phyloP scores from a whole-genome alignment of 192 early-diverging fungal genomes.

The Coemansia erecta region DNA sequence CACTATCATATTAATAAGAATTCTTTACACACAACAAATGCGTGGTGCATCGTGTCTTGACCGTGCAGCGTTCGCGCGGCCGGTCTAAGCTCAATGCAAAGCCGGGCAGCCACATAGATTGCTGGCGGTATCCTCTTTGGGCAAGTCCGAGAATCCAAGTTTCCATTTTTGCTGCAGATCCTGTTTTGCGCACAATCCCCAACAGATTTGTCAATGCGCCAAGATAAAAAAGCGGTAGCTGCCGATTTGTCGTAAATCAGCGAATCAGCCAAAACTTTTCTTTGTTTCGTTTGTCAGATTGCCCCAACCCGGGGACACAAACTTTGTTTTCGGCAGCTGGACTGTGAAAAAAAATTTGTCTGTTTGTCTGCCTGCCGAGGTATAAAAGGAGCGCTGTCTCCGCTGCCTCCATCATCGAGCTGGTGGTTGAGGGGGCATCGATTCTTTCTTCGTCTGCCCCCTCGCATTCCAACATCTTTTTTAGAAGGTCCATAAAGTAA shows the following conservation, averaged over 20 bases:
- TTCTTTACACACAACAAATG: not conserved
- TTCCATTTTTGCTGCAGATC: not conserved
- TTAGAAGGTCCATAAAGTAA: not conserved
- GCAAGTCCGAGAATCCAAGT: not conserved
- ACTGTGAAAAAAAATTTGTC: not conserved
- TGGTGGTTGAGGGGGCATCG: constrained; percentile 39
- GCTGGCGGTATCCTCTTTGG: too few relatives aligned
- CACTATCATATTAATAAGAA: not conserved
- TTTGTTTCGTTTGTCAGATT: not conserved
- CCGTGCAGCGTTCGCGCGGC: too few relatives aligned
- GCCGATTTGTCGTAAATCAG: not conserved
- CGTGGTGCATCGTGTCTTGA: too few relatives aligned
- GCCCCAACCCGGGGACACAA: not conserved
- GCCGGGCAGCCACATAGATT: too few relatives aligned
- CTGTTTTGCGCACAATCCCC: not conserved
- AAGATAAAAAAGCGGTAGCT: too few relatives aligned
- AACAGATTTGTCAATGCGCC: too few relatives aligned
- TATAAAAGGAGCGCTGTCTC: constrained; percentile 20
- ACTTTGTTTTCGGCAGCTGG: not conserved
- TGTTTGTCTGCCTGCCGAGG: not conserved
- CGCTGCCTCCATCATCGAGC: constrained; percentile 1
- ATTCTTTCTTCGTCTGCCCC: constrained; percentile 34
- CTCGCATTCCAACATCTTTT: constrained; percentile 6
- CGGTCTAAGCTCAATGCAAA: too few relatives aligned
- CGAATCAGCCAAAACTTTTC: not conserved